A percentile compares a stretch with the other conserved stretches of the same genome.
Evolutionary conservation across 495 filamentous ascomycete species (phyloP).

Genomic region (Podospora conica): DNA sequence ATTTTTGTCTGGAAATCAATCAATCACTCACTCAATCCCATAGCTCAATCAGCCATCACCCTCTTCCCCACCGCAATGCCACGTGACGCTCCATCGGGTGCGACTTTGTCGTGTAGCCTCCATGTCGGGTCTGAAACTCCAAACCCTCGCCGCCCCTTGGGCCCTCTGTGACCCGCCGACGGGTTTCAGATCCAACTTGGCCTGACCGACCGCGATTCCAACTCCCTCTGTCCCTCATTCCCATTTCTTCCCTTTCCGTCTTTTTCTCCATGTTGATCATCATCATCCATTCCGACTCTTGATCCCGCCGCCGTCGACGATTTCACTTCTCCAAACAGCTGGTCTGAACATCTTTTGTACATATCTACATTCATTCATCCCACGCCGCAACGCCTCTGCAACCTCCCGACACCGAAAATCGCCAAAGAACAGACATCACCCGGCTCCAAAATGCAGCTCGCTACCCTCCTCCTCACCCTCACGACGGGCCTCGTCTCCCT

Average conservation of each 20-base stretch:
- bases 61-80: not conserved
- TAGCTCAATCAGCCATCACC: not conserved
- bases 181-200: conserved; percentile 8
- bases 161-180: not conserved
- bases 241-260: not conserved
- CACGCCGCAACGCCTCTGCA: too few relatives aligned
- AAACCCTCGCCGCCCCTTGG: not conserved
- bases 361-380: not conserved
- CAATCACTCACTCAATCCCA: not conserved
- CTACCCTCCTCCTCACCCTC: conserved; percentile 27
- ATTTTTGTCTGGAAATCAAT: not conserved
- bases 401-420: not conserved
- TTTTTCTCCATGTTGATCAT: not conserved
- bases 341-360: conserved; percentile 19
- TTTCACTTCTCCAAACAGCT: conserved; percentile 11
- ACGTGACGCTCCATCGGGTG: not conserved
- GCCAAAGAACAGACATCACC: not conserved
- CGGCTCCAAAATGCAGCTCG: conserved; percentile 37
- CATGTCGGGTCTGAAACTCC: not conserved
- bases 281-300: not conserved
- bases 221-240: not conserved
- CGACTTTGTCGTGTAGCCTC: not conserved
- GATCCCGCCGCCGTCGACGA: not conserved
- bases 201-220: not conserved
- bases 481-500: conserved; percentile 37